Percentiles rank a stretch among this genome's conserved stretches.
Evolutionary conservation across 176 grass and related monocot species (phyloP).

Genomic region (Melocanna baccifera): DNA sequence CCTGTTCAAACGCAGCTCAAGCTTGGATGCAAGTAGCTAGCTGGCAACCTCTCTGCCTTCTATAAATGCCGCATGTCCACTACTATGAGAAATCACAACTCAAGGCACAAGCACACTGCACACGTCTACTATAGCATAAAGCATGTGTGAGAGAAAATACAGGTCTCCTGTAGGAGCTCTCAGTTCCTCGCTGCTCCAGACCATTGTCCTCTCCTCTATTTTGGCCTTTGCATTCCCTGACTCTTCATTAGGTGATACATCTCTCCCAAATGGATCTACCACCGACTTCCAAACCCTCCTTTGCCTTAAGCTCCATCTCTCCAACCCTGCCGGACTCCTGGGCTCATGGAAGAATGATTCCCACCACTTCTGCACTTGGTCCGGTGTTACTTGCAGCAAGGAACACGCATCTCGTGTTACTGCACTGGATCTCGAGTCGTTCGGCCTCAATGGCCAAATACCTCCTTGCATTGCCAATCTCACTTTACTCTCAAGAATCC

Average conservation of each 20-base stretch:
- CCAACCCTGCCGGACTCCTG: neutral
- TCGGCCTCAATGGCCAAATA: slow-evolving; percentile 25
- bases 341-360: slow-evolving; percentile 32
- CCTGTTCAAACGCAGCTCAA: no score
- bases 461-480: slow-evolving; percentile 33
- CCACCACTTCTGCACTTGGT: slow-evolving; percentile 31
- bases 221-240: neutral
- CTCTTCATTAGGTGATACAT: neutral
- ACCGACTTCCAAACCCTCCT: neutral
- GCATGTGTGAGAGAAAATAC: neutral
- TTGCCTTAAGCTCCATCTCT: slow-evolving; percentile 33
- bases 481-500: slow-evolving; percentile 25
- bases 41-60: no score
- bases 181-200: neutral
- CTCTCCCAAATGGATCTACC: neutral
- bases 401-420: slow-evolving; percentile 8
- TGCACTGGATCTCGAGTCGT: slow-evolving; percentile 11
- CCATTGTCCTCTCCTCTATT: neutral
- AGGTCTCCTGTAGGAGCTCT: neutral
- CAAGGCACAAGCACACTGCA: no score
- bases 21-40: no score
- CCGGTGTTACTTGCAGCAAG: slow-evolving; percentile 34
- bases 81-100: no score
- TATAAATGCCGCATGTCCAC: no score
- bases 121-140: no score